Evolutionary conservation across 768 basidiomycete genomes (phyloP), one percentile per base, ranked within the genome.

Genomic region (Trametes villosa): DNA sequence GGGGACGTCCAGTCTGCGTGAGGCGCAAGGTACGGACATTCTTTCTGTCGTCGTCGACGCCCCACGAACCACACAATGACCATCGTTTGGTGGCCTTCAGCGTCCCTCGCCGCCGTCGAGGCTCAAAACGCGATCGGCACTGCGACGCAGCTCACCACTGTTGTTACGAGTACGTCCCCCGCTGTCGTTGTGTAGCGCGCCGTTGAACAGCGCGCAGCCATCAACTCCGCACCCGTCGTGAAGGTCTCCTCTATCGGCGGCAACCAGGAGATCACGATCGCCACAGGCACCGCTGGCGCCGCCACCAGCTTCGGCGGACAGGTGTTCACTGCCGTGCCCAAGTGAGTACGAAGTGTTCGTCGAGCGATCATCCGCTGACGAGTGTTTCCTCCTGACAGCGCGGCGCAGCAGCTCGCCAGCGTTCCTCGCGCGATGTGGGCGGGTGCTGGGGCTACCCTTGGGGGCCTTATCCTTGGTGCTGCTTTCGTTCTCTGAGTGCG

Each of bases 201-300:
- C 45, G 26, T 31, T 17, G 12, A 13, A 27, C 36, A 41, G 8
- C 38, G 6, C 17, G 20, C 29, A 60, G 59, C 53, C 5, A 53
- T 60, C 53, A 60, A 53, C 59, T 53, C 59, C 11, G 50, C 59
- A 11, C 59, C 59, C 4, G 40, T 60, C 9, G 59, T 60, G 17
- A 33, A 60, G 41, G 59, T 60, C 2, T 60, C 59, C n/a, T 60
- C 59, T 2, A 54, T 48, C 4, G 59, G 59, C 11, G 59, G 59
- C 26, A 48, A 27, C 15, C 51, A 60, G 31, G 59, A 22, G 9
- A 54, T 60, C 30, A 60, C 59, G 15, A 27, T 60, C 46, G 59
- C 59, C 30, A 60, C 59, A 1, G 59, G 59, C 17, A 60, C 59
- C 17, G 59, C 50, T 13, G 59, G 59, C 1, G 38, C 34, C 6